A percentile compares a stretch with the other conserved stretches of the same genome.
phyloP scores from a whole-genome alignment of 2,329 filamentous ascomycete species.

The Pochonia chlamydosporia region DNA sequence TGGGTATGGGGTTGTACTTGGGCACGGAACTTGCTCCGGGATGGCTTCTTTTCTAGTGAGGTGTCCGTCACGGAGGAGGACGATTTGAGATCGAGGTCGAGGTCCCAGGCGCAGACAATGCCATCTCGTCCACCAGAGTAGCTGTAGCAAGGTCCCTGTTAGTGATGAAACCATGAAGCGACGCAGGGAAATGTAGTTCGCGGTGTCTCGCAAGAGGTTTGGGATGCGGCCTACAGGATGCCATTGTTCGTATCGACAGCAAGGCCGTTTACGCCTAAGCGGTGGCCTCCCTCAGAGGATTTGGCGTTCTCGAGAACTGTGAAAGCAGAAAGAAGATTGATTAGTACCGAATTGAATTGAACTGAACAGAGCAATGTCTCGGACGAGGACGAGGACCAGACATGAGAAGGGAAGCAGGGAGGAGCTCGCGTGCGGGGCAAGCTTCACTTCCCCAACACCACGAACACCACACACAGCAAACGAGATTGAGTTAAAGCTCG shows the following conservation, averaged over 20 bases:
- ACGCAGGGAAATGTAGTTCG: too few relatives aligned
- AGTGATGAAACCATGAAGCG: neutral
- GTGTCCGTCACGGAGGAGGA: slow-evolving; percentile 20
- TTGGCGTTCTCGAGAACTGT: slow-evolving; percentile 55
- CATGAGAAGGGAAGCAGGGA: neutral
- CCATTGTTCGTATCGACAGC: slow-evolving; percentile 78
- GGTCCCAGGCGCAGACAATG: slow-evolving; percentile 91
- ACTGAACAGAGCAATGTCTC: neutral
- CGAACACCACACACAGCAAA: too few relatives aligned
- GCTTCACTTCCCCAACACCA: neutral
- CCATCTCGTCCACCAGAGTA: slow-evolving; percentile 96
- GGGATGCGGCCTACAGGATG: slow-evolving; percentile 63
- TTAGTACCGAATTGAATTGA: slow-evolving; percentile 3
- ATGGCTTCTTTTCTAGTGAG: slow-evolving; percentile 21
- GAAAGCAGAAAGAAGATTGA: neutral
- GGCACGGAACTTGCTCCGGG: slow-evolving; percentile 52
- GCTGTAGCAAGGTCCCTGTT: slow-evolving; percentile 37
- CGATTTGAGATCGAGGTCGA: slow-evolving; percentile 61
- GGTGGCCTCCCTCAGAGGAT: slow-evolving; percentile 68
- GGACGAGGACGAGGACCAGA: neutral
- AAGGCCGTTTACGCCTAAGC: slow-evolving; percentile 90
- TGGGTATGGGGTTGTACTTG: slow-evolving; percentile 77
- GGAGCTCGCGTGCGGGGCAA: slow-evolving; percentile 9
- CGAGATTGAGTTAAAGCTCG: too few relatives aligned
- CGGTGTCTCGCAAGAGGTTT: too few relatives aligned